A percentile compares a stretch with the other conserved stretches of the same genome.
Conservation (phyloP, 1,284 basidiomycete genomes). For the Leucoagaricus sp. region DNA sequence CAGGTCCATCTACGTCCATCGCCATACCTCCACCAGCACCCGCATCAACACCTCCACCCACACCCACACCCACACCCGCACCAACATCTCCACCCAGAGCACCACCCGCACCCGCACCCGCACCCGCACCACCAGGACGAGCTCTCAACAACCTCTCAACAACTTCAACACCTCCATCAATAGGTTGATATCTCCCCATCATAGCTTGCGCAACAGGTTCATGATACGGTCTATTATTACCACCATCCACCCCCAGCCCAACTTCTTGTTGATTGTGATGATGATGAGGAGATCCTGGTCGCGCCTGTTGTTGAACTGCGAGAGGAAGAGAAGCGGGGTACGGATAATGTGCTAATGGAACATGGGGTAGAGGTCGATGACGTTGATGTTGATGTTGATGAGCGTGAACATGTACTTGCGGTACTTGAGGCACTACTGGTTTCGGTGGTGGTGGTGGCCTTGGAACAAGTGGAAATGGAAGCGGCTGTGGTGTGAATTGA, state of each 20-base stretch:
- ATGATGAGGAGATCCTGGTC: no score
- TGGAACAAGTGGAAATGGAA: not conserved
- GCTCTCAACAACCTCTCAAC: constrained; percentile 2
- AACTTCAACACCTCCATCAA: constrained; percentile 1
- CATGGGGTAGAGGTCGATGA: not conserved
- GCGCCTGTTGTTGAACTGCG: not conserved
- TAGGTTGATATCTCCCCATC: constrained; percentile 3
- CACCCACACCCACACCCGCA: no score
- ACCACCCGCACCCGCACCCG: not conserved
- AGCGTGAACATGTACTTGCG: no score
- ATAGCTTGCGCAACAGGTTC: constrained; percentile 4
- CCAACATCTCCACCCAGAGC: not conserved
- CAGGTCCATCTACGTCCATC: no score
- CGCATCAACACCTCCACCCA: no score
- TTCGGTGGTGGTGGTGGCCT: not conserved
- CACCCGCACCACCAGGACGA: not conserved
- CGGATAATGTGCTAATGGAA: not conserved
- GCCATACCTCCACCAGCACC: no score
- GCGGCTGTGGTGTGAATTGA: no score
- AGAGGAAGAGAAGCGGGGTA: not conserved
- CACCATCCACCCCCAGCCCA: no score
- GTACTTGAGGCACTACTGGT: no score
- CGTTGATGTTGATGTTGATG: not conserved
- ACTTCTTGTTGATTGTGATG: not conserved
- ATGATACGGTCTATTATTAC: no score